Percentiles rank a stretch among this genome's conserved stretches.
Conservation (phyloP, 257 asterid species). For the Przewalskia tangutica region DNA sequence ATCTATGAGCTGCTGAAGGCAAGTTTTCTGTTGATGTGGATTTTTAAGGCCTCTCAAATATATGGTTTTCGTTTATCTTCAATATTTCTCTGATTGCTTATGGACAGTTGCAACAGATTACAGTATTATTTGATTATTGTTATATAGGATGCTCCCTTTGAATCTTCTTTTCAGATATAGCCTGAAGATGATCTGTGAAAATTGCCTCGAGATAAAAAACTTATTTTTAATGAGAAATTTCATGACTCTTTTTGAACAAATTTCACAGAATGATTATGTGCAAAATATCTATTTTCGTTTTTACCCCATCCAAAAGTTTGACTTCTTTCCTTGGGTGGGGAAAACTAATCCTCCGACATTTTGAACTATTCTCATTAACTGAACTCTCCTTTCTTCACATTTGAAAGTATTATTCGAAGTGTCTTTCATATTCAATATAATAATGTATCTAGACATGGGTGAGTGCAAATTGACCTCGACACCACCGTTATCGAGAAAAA, state of each 20-base stretch:
- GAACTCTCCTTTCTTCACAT: neutral
- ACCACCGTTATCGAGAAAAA: neutral
- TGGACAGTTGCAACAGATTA: neutral
- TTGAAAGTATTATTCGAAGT: neutral
- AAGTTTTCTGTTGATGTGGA: neutral
- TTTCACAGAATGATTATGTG: neutral
- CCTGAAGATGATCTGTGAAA: neutral
- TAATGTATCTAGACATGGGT: neutral
- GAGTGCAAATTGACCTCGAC: neutral
- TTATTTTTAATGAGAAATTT: neutral
- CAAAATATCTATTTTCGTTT: neutral
- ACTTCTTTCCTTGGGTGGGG: no score
- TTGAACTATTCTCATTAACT: neutral
- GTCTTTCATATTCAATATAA: neutral
- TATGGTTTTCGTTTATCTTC: neutral
- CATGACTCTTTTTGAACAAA: neutral
- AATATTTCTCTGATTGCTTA: neutral
- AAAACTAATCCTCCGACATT: no score
- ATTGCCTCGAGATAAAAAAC: neutral
- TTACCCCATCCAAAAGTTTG: neutral
- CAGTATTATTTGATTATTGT: neutral
- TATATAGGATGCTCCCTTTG: neutral
- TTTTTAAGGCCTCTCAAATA: neutral
- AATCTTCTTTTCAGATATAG: neutral
- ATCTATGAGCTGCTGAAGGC: slow-evolving; percentile 10